A percentile compares a stretch with the other conserved stretches of the same genome.
Conservation (phyloP, 345 rosid genomes). For the Eucalyptus polybractea region DNA sequence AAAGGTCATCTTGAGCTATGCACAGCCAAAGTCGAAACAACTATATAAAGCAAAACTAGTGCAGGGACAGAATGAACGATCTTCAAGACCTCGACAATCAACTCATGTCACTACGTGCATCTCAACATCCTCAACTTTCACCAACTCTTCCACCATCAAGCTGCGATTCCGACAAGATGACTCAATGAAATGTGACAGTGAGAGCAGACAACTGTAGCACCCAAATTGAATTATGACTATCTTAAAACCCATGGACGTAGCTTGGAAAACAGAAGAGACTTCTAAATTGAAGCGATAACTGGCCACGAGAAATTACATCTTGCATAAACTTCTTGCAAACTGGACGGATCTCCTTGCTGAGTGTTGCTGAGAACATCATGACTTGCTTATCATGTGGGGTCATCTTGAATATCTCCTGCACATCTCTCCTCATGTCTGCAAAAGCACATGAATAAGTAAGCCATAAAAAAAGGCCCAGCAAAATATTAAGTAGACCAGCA, state of each 20-base stretch:
- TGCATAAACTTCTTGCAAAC: slow-evolving; percentile 99
- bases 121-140: background rate
- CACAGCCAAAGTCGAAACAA: background rate
- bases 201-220: background rate
- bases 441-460: background rate
- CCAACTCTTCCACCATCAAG: background rate
- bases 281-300: background rate
- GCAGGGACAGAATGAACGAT: background rate
- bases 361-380: slow-evolving; percentile 99
- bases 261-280: background rate
- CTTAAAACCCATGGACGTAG: background rate
- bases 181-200: background rate
- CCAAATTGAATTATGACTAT: background rate
- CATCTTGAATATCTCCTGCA: slow-evolving; percentile 99
- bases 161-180: background rate
- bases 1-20: background rate
- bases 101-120: background rate
- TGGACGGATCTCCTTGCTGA: slow-evolving; percentile 99
- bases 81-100: background rate
- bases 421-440: slow-evolving; percentile 96
- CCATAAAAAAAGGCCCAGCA: background rate
- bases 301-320: slow-evolving; percentile 89
- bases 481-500: background rate
- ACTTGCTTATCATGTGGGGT: slow-evolving; percentile 99
- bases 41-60: background rate